Evolutionary conservation across 1,284 basidiomycete genomes (phyloP).

Genomic region (Sporisorium graminicola): DNA sequence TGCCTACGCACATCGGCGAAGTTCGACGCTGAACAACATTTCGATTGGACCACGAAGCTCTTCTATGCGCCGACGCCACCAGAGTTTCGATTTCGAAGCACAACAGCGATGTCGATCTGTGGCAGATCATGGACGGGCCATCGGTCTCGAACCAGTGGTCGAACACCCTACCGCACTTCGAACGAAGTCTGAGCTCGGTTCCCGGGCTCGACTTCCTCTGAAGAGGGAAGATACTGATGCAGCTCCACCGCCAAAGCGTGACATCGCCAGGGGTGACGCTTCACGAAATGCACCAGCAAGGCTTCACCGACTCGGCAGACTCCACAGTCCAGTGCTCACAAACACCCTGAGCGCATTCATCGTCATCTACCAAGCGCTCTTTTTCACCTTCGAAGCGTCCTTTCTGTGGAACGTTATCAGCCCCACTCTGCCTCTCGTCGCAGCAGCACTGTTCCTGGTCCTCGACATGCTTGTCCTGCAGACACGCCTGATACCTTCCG

Average conservation of each 20-base stretch:
- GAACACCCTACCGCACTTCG: no score
- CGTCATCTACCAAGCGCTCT: constrained; percentile 15
- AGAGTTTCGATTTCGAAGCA: constrained; percentile 13
- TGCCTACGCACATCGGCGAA: not conserved
- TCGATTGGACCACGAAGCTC: constrained; percentile 2
- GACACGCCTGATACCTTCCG: not conserved
- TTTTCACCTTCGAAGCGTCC: constrained; percentile 29
- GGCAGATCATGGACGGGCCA: no score
- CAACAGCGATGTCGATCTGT: not conserved
- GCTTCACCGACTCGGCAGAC: not conserved
- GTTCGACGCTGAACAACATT: not conserved
- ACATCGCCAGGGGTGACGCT: not conserved
- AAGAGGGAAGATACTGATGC: not conserved
- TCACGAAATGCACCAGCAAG: not conserved
- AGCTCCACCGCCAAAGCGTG: not conserved
- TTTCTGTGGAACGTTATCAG: constrained; percentile 25
- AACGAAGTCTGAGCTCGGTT: no score
- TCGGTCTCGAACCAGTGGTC: not conserved
- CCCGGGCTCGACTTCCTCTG: no score
- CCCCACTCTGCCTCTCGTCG: constrained; percentile 18
- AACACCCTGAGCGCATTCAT: not conserved
- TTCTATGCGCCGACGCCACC: constrained; percentile 18
- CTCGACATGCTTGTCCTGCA: constrained; percentile 18
- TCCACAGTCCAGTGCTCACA: not conserved
- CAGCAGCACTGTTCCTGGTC: constrained; percentile 13